These are phyloP conservation scores for Polysphondylium violaceum DNA, from an alignment of 78 protist genomes.

Conservation along the genomic window DNA sequence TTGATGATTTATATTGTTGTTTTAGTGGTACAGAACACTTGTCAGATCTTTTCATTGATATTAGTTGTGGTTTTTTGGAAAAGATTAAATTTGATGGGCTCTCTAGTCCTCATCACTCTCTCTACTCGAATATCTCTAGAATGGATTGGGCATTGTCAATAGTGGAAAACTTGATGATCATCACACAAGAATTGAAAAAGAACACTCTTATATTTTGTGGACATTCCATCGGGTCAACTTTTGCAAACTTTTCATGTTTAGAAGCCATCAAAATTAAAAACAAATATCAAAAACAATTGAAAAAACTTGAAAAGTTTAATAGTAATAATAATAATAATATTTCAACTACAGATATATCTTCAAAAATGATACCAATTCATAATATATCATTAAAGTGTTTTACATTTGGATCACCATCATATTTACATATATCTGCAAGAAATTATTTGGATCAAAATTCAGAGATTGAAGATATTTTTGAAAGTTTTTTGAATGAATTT, in stretches of 20 bases:
- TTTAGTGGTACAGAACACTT: conserved; percentile 32
- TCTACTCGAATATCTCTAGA: conserved; percentile 6
- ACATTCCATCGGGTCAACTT: conserved; percentile 44
- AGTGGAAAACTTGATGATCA: background rate
- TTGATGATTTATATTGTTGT: conserved; percentile 24
- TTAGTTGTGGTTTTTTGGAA: conserved; percentile 59
- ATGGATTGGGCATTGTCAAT: conserved; percentile 24
- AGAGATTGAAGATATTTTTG: conserved; percentile 16
- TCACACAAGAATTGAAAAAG: background rate
- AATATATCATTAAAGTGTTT: conserved; percentile 11
- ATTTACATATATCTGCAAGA: background rate
- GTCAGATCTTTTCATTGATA: conserved; percentile 27
- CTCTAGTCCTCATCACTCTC: background rate
- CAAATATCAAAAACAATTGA: background rate
- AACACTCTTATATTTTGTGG: conserved; percentile 38
- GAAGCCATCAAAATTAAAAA: conserved; percentile 33
- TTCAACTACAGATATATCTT: background rate
- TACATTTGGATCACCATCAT: conserved; percentile 60
- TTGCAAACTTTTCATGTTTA: conserved; percentile 7
- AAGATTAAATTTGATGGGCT: background rate
- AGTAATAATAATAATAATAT: too few relatives aligned
- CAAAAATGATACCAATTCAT: background rate
- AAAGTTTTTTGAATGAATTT: conserved; percentile 36
- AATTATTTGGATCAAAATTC: background rate
- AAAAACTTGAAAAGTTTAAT: background rate